Evolutionary conservation across 352 stramenopile species (phyloP), one percentile per base, ranked within the genome.

Genomic region (Phytophthora hibernalis): DNA sequence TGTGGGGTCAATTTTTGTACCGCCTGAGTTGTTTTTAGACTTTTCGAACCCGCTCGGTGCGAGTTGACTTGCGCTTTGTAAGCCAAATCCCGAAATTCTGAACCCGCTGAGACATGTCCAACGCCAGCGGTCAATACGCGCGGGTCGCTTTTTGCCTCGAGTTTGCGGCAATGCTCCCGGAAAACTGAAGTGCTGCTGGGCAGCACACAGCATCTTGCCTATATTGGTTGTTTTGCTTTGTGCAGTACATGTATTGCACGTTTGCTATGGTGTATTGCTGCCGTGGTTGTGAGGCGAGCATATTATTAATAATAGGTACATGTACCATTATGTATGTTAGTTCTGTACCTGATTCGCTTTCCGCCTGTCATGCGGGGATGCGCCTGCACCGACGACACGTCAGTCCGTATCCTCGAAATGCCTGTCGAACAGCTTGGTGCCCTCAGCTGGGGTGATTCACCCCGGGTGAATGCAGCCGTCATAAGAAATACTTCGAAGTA

Each of bases 1-100:
- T 70, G 62, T 65, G 54, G 35, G 24, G 62, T 45, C 61, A 70
- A 60, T 37, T 56, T 62, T 68, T 50, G 20, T 10, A 21, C 31
- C 44, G 30, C 10, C 51, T 55, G 60, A 51, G 60, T 61, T 61
- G 28, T 54, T 67, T 61, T 47, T 20, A 0, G 30, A 44, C 22
- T 59, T 65, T 58, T 26, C 20, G 22, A 65, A 59, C 57, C 48
- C 57, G 57, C 28, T 4, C 15, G 20, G 8, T 15, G 15, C 43
- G 1, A 7, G 11, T 43, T 43, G 3, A 53, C 24, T 53, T 53
- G 33, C 33, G 33, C 33, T 40, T 40, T 40, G 33, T 40, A 40
- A 18, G 33, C 11, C 11, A n/a, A 12, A 16, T 16, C 33, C 28
- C 28, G 28, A 33, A 33, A 1, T 52, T 52, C 45, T 26, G 48